Evolutionary conservation across 805 yeast species (phyloP).

Genomic region (Saccharomycopsis fibuligera): DNA sequence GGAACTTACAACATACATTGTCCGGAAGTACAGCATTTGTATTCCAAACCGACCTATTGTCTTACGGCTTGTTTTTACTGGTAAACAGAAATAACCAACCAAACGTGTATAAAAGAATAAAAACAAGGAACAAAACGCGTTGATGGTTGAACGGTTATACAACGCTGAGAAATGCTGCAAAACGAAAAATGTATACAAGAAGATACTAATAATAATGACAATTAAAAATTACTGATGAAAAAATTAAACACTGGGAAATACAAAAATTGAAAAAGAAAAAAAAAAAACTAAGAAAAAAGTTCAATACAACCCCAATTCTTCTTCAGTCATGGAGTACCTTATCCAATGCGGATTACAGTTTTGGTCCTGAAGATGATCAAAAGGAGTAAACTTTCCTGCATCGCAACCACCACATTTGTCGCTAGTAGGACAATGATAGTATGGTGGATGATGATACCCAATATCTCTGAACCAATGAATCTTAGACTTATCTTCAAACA

Average conservation of each 20-base stretch:
- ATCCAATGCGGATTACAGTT: slow-evolving; percentile 76
- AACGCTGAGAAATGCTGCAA: too few relatives aligned
- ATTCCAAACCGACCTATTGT: too few relatives aligned
- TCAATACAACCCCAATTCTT: slow-evolving; percentile 21
- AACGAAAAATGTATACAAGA: too few relatives aligned
- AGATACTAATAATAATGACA: neutral
- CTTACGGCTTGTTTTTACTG: too few relatives aligned
- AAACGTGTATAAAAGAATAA: neutral
- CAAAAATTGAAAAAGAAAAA: neutral
- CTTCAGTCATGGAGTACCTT: slow-evolving; percentile 33
- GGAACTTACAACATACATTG: too few relatives aligned
- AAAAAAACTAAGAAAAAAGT: neutral
- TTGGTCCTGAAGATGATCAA: slow-evolving; percentile 49
- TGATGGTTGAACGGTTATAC: too few relatives aligned
- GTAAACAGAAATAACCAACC: neutral
- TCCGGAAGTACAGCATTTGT: too few relatives aligned
- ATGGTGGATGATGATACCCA: slow-evolving; percentile 73
- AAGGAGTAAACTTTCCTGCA: slow-evolving; percentile 49
- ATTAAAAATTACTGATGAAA: neutral
- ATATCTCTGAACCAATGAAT: slow-evolving; percentile 87
- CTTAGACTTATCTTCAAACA: slow-evolving; percentile 61
- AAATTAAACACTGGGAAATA: neutral
- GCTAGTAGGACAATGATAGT: slow-evolving; percentile 65
- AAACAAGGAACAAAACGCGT: neutral
- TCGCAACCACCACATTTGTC: slow-evolving; percentile 46